phyloP scores from a whole-genome alignment of 2,329 filamentous ascomycete genomes.

The Fusarium setosum region DNA sequence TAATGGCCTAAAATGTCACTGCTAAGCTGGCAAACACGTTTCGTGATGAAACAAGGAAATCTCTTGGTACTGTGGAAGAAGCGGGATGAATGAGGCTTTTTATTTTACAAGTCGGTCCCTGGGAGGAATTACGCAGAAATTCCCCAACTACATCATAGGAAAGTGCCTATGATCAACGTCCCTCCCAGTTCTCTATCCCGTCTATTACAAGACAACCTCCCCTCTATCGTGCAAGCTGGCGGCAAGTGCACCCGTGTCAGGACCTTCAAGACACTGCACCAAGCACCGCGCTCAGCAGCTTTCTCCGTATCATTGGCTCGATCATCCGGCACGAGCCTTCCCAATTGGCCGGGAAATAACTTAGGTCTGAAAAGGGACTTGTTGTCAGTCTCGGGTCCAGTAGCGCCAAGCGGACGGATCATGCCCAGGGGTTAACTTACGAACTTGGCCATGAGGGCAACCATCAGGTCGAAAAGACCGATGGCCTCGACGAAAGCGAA shows the following conservation, averaged over 20 bases:
- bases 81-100: constrained; percentile 55
- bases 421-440: constrained; percentile 62
- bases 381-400: constrained; percentile 17
- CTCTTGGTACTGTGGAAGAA: constrained; percentile 48
- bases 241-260: constrained; percentile 40
- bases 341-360: constrained; percentile 46
- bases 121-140: constrained; percentile 47
- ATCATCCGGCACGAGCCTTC: constrained; percentile 51
- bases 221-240: constrained; percentile 49
- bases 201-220: constrained; percentile 54
- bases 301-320: constrained; percentile 48
- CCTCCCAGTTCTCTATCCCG: constrained; percentile 54
- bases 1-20: constrained; percentile 1
- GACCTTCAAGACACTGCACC: constrained; percentile 42
- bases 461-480: constrained; percentile 89
- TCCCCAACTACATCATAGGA: constrained; percentile 51
- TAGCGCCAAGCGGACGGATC: neutral
- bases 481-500: constrained; percentile 96
- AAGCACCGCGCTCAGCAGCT: constrained; percentile 42
- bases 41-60: constrained; percentile 42
- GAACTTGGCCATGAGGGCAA: constrained; percentile 95
- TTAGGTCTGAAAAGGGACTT: constrained; percentile 49
- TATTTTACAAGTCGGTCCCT: constrained; percentile 56
- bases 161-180: constrained; percentile 47
- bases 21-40: constrained; percentile 8